Conservation (phyloP, 108 stramenopile species). For the Thalassiosira profunda region DNA sequence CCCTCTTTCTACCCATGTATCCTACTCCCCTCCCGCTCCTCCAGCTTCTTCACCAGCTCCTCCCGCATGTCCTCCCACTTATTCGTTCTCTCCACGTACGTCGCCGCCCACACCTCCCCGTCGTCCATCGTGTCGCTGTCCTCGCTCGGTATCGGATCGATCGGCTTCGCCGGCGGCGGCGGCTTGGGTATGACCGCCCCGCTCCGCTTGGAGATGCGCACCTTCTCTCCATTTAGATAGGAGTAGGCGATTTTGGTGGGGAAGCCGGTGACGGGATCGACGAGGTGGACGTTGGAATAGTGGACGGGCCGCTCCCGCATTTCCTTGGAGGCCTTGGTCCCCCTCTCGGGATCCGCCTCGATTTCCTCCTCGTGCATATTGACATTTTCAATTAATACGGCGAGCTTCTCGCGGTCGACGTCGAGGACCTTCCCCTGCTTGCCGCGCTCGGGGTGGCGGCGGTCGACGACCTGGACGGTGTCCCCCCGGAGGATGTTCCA, state of each 20-base stretch:
- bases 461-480: slow-evolving; percentile 91
- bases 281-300: slow-evolving; percentile 90
- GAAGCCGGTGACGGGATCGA: slow-evolving; percentile 79
- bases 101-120: slow-evolving; percentile 76
- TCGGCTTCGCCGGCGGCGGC: too few relatives aligned
- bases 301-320: slow-evolving; percentile 78
- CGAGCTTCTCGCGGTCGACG: slow-evolving; percentile 82
- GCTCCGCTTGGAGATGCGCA: slow-evolving; percentile 89
- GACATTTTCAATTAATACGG: slow-evolving; percentile 94
- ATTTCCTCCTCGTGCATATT: slow-evolving; percentile 81
- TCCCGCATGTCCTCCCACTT: slow-evolving; percentile 44
- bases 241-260: slow-evolving; percentile 88
- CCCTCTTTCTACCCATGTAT: too few relatives aligned
- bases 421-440: slow-evolving; percentile 85
- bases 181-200: slow-evolving; percentile 95
- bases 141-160: slow-evolving; percentile 67
- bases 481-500: slow-evolving; percentile 96
- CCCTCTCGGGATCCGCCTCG: slow-evolving; percentile 72
- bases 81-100: slow-evolving; percentile 48
- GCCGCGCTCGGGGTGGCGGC: slow-evolving; percentile 86
- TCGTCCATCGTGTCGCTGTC: slow-evolving; percentile 75
- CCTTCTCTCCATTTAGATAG: slow-evolving; percentile 93
- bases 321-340: slow-evolving; percentile 61
- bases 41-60: slow-evolving; percentile 39
- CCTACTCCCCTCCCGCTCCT: slow-evolving; percentile 27